These are phyloP conservation scores for Athelia sp. DNA, from an alignment of 1,284 basidiomycete species.

Conservation along the genomic window DNA sequence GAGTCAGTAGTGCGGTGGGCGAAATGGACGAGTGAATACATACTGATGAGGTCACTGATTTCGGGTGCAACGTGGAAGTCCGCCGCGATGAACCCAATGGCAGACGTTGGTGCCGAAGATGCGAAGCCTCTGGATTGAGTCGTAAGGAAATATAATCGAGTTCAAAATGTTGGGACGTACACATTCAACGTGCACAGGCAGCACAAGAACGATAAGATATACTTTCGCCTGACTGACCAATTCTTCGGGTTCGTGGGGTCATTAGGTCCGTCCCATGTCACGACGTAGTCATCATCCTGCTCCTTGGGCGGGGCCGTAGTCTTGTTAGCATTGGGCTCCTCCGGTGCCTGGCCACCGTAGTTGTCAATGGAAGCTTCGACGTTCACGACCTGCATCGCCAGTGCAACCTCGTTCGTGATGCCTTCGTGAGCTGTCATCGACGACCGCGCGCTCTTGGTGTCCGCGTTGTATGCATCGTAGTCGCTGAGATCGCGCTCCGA, in stretches of 20 bases:
- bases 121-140: conserved; percentile 27
- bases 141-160: conserved; percentile 1
- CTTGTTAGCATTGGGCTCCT: no score
- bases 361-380: no score
- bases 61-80: conserved; percentile 23
- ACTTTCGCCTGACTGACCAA: conserved; percentile 27
- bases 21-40: conserved; percentile 3
- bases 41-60: conserved; percentile 28
- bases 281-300: conserved; percentile 11
- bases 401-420: no score
- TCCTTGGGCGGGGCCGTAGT: no score
- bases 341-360: no score
- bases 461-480: no score
- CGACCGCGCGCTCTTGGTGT: no score
- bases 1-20: neutral
- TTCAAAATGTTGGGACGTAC: conserved; percentile 8
- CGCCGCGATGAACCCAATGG: conserved; percentile 22
- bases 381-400: no score
- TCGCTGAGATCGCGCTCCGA: no score
- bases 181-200: conserved; percentile 27
- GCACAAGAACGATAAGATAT: conserved; percentile 19
- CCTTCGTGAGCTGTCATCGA: no score
- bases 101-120: conserved; percentile 30
- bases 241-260: conserved; percentile 42
- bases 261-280: conserved; percentile 45